These are phyloP conservation scores for Lichtheimia ornata DNA, from an alignment of 371 early-diverging fungal genomes.

Conservation along the genomic window DNA sequence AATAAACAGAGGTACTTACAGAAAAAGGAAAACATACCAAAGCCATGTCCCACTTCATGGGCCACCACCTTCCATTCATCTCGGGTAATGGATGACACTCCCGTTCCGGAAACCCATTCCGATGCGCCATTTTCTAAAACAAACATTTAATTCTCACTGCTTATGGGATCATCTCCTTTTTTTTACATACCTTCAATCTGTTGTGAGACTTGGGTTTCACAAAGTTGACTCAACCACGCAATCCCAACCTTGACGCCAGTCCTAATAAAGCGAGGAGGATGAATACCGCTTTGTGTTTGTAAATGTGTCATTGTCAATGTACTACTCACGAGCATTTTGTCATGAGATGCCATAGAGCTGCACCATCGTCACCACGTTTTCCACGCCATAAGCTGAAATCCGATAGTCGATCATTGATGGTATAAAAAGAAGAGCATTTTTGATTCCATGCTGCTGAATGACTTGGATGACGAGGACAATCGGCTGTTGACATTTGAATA, in stretches of 20 bases:
- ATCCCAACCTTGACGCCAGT: conserved; percentile 90
- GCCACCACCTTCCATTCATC: conserved; percentile 96
- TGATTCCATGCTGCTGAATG: conserved; percentile 69
- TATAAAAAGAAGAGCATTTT: conserved; percentile 70
- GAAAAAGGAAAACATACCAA: conserved; percentile 45
- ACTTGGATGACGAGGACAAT: conserved; percentile 56
- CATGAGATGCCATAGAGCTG: conserved; percentile 94
- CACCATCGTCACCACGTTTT: conserved; percentile 61
- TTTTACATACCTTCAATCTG: conserved; percentile 36
- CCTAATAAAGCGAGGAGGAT: conserved; percentile 12
- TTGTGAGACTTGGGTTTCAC: conserved; percentile 60
- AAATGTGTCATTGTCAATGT: no score
- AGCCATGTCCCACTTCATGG: conserved; percentile 92
- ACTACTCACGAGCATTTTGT: conserved; percentile 73
- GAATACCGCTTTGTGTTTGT: no score
- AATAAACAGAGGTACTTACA: not conserved
- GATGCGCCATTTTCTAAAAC: conserved; percentile 39
- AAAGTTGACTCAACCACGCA: conserved; percentile 88
- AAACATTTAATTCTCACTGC: not conserved
- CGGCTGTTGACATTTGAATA: conserved; percentile 66
- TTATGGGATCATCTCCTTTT: not conserved
- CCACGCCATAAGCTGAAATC: conserved; percentile 94
- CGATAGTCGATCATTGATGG: conserved; percentile 77
- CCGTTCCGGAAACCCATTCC: conserved; percentile 81
- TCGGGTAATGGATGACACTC: conserved; percentile 81